Evolutionary conservation across 495 filamentous ascomycete genomes (phyloP).

Genomic region (Talaromyces trachyspermus): DNA sequence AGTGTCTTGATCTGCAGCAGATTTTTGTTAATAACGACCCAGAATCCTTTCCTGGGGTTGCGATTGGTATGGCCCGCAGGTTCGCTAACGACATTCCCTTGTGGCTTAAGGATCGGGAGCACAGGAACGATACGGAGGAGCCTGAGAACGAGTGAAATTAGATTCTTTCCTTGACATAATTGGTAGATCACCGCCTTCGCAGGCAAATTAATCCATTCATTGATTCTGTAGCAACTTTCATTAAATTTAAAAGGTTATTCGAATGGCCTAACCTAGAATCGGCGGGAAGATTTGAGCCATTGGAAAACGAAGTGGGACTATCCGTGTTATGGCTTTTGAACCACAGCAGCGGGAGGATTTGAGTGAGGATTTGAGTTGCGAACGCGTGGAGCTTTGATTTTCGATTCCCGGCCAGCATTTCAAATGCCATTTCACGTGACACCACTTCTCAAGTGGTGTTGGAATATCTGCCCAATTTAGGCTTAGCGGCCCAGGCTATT

Average conservation of each 20-base stretch:
- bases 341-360: too few relatives aligned
- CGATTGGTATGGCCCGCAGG: conserved; percentile 17
- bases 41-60: conserved; percentile 20
- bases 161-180: too few relatives aligned
- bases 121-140: conserved; percentile 1
- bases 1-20: conserved; percentile 20
- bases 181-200: background rate
- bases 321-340: background rate
- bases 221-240: background rate
- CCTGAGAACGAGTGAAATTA: background rate
- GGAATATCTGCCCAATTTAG: too few relatives aligned
- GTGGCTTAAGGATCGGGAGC: conserved; percentile 9
- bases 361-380: background rate
- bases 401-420: background rate
- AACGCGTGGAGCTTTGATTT: background rate
- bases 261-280: background rate
- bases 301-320: background rate
- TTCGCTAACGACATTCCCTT: conserved; percentile 5
- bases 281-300: background rate
- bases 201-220: background rate
- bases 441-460: too few relatives aligned
- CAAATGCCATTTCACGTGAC: too few relatives aligned
- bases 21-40: conserved; percentile 20
- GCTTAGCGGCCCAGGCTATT: too few relatives aligned
- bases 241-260: background rate